Evolutionary conservation across 2,329 filamentous ascomycete genomes (phyloP).

Genomic region (Apiospora phragmitis): DNA sequence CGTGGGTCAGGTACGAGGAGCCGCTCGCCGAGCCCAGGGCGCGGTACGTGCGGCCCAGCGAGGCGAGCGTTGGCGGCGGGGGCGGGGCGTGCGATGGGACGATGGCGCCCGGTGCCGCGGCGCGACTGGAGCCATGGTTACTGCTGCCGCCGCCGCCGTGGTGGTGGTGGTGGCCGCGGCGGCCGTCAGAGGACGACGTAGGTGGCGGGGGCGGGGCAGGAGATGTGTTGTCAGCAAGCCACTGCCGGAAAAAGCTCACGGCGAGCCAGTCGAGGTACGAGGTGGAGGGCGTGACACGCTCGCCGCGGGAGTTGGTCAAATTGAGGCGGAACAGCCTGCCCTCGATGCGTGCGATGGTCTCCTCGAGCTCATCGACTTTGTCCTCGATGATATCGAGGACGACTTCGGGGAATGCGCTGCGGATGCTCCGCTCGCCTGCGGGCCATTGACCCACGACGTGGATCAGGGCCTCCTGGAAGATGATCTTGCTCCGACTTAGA

Average conservation of each 20-base stretch:
- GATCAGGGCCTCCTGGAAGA: slow-evolving; percentile 84
- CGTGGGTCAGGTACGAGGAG: slow-evolving; percentile 71
- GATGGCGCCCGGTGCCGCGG: slow-evolving; percentile 24
- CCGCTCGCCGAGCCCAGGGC: slow-evolving; percentile 66
- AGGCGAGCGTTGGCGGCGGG: slow-evolving; percentile 50
- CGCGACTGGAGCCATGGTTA: slow-evolving; percentile 13
- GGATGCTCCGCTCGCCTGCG: slow-evolving; percentile 72
- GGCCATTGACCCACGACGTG: slow-evolving; percentile 97
- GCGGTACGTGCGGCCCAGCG: slow-evolving; percentile 73
- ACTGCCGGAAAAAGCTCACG: slow-evolving; percentile 85
- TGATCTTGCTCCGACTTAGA: slow-evolving; percentile 78
- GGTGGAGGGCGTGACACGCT: slow-evolving; percentile 77
- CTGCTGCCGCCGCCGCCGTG: background rate
- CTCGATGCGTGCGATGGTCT: slow-evolving; percentile 78
- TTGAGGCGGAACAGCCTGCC: slow-evolving; percentile 79
- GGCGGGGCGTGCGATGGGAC: slow-evolving; percentile 31
- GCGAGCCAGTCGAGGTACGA: slow-evolving; percentile 89
- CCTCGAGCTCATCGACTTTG: slow-evolving; percentile 89
- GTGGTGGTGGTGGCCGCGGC: slow-evolving; percentile 11
- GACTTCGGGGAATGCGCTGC: slow-evolving; percentile 68
- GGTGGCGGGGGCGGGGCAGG: slow-evolving; percentile 46
- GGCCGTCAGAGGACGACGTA: slow-evolving; percentile 12
- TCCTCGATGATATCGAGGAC: slow-evolving; percentile 92
- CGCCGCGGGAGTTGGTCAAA: slow-evolving; percentile 75
- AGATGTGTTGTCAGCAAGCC: slow-evolving; percentile 87